phyloP scores from a whole-genome alignment of 1,284 basidiomycete genomes.

The Fomitopsis schrenkii region DNA sequence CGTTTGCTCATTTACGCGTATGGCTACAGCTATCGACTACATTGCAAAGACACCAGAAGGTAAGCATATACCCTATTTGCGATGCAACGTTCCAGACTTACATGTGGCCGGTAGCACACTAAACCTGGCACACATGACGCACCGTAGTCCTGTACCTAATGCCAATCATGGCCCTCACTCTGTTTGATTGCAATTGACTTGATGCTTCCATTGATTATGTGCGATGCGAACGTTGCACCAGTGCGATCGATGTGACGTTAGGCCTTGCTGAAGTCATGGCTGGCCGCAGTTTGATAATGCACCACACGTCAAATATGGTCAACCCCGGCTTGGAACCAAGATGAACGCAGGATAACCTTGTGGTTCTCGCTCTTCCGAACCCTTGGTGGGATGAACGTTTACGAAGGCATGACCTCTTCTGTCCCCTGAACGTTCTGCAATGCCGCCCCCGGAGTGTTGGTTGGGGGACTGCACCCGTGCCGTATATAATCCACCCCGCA shows the following conservation, averaged over 20 bases:
- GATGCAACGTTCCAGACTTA: slow-evolving; percentile 6
- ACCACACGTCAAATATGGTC: not conserved
- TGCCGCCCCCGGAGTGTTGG: not conserved
- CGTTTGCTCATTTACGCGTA: not conserved
- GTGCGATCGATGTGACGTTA: slow-evolving; percentile 9
- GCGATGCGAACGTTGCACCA: not conserved
- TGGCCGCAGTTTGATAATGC: slow-evolving; percentile 7
- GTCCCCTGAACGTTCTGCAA: not conserved
- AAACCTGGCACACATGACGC: slow-evolving; percentile 9
- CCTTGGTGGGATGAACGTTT: slow-evolving; percentile 3
- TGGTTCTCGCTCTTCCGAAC: not conserved
- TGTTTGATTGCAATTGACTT: not conserved
- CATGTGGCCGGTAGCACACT: slow-evolving; percentile 19
- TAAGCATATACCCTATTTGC: slow-evolving; percentile 29
- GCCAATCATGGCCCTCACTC: not conserved
- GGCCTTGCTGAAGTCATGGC: not conserved
- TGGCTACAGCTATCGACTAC: slow-evolving; percentile 85
- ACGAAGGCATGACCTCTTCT: not conserved
- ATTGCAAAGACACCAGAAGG: slow-evolving; percentile 94
- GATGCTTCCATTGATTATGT: not conserved
- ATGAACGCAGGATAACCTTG: slow-evolving; percentile 2
- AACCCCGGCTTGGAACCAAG: not conserved
- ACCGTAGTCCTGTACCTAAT: slow-evolving; percentile 13
- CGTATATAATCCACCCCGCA: not conserved
- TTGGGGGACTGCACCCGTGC: not conserved